A percentile compares a stretch with the other conserved stretches of the same genome.
Conservation (phyloP, 495 filamentous ascomycete genomes). For the Aspergillus bridgeri region DNA sequence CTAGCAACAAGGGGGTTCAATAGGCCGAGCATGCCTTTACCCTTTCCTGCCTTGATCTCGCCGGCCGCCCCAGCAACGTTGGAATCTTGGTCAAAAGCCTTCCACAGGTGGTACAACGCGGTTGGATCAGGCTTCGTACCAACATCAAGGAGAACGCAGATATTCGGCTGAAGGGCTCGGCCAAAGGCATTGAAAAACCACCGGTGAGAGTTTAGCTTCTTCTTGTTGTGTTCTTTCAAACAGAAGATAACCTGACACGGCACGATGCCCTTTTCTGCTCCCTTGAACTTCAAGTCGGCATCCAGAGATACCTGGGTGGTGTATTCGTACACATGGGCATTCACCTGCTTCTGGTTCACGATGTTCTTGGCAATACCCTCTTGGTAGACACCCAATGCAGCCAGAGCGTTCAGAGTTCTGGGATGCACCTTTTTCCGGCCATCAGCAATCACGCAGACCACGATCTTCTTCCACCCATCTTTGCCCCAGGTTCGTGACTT, state of each 20-base stretch:
- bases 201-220: conserved; percentile 97
- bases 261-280: conserved; percentile 98
- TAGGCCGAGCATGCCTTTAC: conserved; percentile 74
- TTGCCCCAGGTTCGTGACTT: conserved; percentile 97
- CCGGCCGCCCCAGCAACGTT: conserved; percentile 95
- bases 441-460: conserved; percentile 93
- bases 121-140: conserved; percentile 84
- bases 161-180: conserved; percentile 85
- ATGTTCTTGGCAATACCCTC: conserved; percentile 98
- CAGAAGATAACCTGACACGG: conserved; percentile 99
- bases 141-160: conserved; percentile 95
- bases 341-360: conserved; percentile 83
- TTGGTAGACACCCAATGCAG: conserved; percentile 98
- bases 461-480: conserved; percentile 98
- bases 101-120: conserved; percentile 97
- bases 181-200: conserved; percentile 99
- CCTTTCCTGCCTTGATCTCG: conserved; percentile 95
- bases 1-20: conserved; percentile 93
- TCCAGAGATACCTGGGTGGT: conserved; percentile 97
- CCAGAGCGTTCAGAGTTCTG: conserved; percentile 89
- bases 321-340: conserved; percentile 96
- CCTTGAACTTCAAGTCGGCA: conserved; percentile 94
- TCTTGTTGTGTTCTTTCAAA: conserved; percentile 94
- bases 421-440: conserved; percentile 93
- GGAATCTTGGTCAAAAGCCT: conserved; percentile 96